phyloP scores from a whole-genome alignment of 2,329 filamentous ascomycete genomes.

The Pestalotiopsis sp. region DNA sequence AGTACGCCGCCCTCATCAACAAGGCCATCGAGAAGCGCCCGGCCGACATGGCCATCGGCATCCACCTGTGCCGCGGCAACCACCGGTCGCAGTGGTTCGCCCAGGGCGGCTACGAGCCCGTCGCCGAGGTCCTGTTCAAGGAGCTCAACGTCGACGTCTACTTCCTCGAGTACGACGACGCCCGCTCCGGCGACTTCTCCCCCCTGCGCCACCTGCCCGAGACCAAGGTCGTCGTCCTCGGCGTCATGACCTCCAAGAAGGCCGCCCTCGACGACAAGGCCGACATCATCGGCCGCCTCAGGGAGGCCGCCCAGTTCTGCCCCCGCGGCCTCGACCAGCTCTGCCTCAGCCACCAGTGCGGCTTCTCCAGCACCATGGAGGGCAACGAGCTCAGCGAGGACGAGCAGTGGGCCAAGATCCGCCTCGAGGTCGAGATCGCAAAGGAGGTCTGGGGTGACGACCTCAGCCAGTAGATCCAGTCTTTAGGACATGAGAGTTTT shows the following conservation, averaged over 20 bases:
- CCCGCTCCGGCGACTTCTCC: conserved; percentile 53
- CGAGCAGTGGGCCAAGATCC: conserved; percentile 59
- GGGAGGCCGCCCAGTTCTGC: conserved; percentile 47
- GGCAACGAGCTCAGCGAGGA: conserved; percentile 56
- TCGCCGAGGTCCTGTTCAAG: conserved; percentile 57
- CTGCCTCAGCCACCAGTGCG: conserved; percentile 58
- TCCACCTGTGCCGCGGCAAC: conserved; percentile 59
- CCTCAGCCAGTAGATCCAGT: conserved; percentile 21
- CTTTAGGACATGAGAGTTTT: background rate
- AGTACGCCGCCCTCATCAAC: conserved; percentile 57
- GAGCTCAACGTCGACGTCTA: conserved; percentile 58
- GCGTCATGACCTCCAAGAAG: conserved; percentile 57
- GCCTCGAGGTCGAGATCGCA: conserved; percentile 55
- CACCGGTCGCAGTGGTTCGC: conserved; percentile 59
- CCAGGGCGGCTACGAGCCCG: conserved; percentile 57
- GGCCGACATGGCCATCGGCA: conserved; percentile 54
- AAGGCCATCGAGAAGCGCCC: conserved; percentile 51
- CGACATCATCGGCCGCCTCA: conserved; percentile 37
- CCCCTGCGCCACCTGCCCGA: conserved; percentile 54
- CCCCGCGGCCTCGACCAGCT: conserved; percentile 55
- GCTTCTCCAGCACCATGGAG: conserved; percentile 56
- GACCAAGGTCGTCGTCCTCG: conserved; percentile 55
- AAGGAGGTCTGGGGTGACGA: conserved; percentile 57
- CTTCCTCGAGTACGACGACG: conserved; percentile 61
- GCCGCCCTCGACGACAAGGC: conserved; percentile 52